Conservation (phyloP, 306 rosid species). For the Prunus fruticosa region DNA sequence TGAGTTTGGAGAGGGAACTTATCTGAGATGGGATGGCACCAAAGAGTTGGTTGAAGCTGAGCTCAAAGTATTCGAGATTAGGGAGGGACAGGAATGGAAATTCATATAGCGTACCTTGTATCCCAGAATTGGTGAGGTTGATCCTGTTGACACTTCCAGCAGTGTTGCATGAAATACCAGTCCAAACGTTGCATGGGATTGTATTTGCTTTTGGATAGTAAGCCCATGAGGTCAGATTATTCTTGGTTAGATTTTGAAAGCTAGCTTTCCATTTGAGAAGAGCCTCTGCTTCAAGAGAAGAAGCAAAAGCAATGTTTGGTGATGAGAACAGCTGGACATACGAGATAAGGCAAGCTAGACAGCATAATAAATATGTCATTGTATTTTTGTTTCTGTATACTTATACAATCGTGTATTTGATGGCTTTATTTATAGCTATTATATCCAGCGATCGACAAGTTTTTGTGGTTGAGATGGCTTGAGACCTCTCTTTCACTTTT, state of each 20-base stretch:
- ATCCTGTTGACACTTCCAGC: slow-evolving; percentile 11
- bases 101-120: slow-evolving; percentile 26
- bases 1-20: slow-evolving; percentile 14
- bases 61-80: slow-evolving; percentile 20
- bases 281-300: background rate
- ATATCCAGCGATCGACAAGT: too few relatives aligned
- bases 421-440: too few relatives aligned
- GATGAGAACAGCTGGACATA: background rate
- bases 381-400: background rate
- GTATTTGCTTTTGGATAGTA: background rate
- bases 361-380: background rate
- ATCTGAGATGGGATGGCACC: slow-evolving; percentile 20
- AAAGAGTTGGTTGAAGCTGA: slow-evolving; percentile 13
- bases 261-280: slow-evolving; percentile 13
- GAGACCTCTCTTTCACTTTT: too few relatives aligned
- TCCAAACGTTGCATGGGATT: slow-evolving; percentile 21
- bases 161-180: slow-evolving; percentile 21
- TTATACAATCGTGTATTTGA: too few relatives aligned
- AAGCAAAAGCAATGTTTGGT: background rate
- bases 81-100: slow-evolving; percentile 16
- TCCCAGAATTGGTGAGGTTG: slow-evolving; percentile 15
- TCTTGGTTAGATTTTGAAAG: background rate
- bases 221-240: slow-evolving; percentile 1
- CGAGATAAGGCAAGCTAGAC: background rate
- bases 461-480: too few relatives aligned